Conservation (phyloP, 2,329 filamentous ascomycete genomes). For the Amylocarpus encephaloides region DNA sequence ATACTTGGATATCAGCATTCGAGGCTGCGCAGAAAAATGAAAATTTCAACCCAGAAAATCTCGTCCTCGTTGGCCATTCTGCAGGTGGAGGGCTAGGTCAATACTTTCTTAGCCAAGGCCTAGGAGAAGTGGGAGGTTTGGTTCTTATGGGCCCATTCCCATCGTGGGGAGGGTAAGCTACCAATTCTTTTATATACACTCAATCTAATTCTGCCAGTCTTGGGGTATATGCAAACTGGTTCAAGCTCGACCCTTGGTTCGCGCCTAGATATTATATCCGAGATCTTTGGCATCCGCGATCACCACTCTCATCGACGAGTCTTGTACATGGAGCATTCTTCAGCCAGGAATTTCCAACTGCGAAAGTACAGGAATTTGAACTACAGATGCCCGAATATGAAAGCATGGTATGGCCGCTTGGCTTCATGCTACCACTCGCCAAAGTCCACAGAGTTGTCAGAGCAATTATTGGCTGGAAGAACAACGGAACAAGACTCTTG, state of each 20-base stretch:
- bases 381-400: conserved; percentile 36
- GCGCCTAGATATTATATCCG: conserved; percentile 30
- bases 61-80: conserved; percentile 35
- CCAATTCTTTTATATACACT: too few species aligned
- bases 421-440: conserved; percentile 33
- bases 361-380: conserved; percentile 32
- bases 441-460: conserved; percentile 31
- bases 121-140: conserved; percentile 31
- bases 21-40: conserved; percentile 20
- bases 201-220: conserved; percentile 7
- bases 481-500: conserved; percentile 16
- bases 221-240: conserved; percentile 32
- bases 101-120: conserved; percentile 31
- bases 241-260: conserved; percentile 34
- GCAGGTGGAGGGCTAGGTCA: conserved; percentile 37
- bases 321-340: conserved; percentile 40
- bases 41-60: conserved; percentile 24
- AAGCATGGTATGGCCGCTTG: conserved; percentile 37
- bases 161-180: conserved; percentile 35
- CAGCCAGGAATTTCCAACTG: conserved; percentile 28
- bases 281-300: conserved; percentile 33
- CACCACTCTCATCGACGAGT: conserved; percentile 34
- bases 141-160: conserved; percentile 35
- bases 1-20: conserved; percentile 2
- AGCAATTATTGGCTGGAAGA: conserved; percentile 6